Evolutionary conservation across 768 basidiomycete genomes (phyloP), one percentile per base, ranked within the genome.

Genomic region (Russula virescens): DNA sequence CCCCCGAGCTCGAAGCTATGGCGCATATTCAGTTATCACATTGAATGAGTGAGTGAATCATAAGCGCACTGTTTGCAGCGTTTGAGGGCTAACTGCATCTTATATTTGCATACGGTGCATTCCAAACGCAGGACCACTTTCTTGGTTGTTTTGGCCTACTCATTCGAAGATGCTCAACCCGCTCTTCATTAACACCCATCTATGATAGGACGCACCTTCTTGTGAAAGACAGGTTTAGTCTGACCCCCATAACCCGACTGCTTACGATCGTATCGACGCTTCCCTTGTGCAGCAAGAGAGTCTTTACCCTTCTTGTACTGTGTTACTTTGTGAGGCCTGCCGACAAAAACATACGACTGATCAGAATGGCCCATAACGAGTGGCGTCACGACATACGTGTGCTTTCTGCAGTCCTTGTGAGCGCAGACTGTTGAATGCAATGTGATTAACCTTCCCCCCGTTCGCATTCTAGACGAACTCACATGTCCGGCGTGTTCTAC

Each of bases 251-350:
- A 98, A 79, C 96, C 91, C 68, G 88, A 89, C 78, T 91, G 94
- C 85, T 97, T 96, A 73, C 96, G 89, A 82, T 98, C 97, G 80
- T 99, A 98, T 81, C 97, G 94, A 73, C 97, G 91, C 87, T 99
- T 98, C 81, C 97, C 97, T 81, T 99, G 96, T 56, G 92, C 97
- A 75, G 91, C 91, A 66, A 95, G 79, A 63, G 97, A 98, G 75
- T 93, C 96, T 80, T 99, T 98, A 75, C 97, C 97, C 85, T 93
- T 97, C 88, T 99, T 99, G 86, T 98, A 99, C 77, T 99, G 96
- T 63, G 96, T 98, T 72, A 99, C 96, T 79, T 99, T 99, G 81
- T 98, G 96, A 62, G 95, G 95, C 67, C 92, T 94, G 58, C 55
- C 61, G 71, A 48, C 10, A 14, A 60, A 38, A 31, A 57, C 35